Percentiles rank a stretch among this genome's conserved stretches.
These are phyloP conservation scores for Magnolia officinalis DNA, from an alignment of 164 flowering plant genomes.

Conservation along the genomic window DNA sequence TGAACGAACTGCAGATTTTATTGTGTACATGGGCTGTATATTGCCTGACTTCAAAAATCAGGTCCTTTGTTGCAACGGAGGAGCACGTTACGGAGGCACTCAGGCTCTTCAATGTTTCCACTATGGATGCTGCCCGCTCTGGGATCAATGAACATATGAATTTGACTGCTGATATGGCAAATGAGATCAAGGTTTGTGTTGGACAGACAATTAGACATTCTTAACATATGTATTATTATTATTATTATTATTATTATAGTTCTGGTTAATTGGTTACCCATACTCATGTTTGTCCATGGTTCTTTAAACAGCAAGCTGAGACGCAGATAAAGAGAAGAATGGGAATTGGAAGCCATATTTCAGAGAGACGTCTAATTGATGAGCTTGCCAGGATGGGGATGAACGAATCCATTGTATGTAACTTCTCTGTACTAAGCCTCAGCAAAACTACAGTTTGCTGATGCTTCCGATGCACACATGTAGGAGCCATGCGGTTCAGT, in stretches of 20 bases:
- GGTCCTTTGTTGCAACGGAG: slow-evolving; percentile 81
- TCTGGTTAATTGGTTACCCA: background rate
- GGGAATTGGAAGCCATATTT: slow-evolving; percentile 89
- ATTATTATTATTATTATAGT: too few species aligned
- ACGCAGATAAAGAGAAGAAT: slow-evolving; percentile 88
- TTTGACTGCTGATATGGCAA: slow-evolving; percentile 74
- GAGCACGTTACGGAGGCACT: slow-evolving; percentile 81
- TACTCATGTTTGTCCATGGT: slow-evolving; percentile 1
- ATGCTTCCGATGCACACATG: too few species aligned
- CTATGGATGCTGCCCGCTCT: slow-evolving; percentile 96
- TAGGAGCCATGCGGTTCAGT: too few species aligned
- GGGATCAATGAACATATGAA: slow-evolving; percentile 80
- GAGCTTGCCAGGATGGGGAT: slow-evolving; percentile 87
- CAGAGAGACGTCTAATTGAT: slow-evolving; percentile 87
- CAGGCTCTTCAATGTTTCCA: slow-evolving; percentile 74
- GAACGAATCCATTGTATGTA: slow-evolving; percentile 86
- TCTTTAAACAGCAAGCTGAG: slow-evolving; percentile 82
- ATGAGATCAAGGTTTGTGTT: slow-evolving; percentile 76
- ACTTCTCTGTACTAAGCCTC: background rate
- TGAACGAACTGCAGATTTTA: background rate
- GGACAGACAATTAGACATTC: background rate
- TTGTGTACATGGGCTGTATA: background rate
- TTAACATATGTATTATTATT: background rate
- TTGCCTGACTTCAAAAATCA: slow-evolving; percentile 15
- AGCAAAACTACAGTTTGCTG: too few species aligned